These are phyloP conservation scores for Melanogaster broomeanus DNA, from an alignment of 768 basidiomycete genomes.

Conservation along the genomic window DNA sequence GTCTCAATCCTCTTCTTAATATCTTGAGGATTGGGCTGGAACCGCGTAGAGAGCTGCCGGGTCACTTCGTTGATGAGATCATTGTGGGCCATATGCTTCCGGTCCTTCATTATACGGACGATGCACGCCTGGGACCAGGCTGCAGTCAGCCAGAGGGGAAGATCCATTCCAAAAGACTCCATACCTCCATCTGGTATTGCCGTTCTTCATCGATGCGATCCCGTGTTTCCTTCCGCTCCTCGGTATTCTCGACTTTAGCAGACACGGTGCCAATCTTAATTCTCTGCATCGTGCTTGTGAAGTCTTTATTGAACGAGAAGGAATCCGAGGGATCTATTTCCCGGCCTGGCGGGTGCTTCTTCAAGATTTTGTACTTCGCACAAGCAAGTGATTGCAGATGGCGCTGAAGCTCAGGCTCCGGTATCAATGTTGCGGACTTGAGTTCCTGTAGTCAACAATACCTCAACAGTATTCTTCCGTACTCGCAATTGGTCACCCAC, in stretches of 20 bases:
- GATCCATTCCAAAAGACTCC: slow-evolving; percentile 13
- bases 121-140: slow-evolving; percentile 80
- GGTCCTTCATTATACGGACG: slow-evolving; percentile 96
- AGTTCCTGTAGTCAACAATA: slow-evolving; percentile 66
- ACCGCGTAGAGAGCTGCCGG: slow-evolving; percentile 79
- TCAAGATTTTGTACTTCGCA: slow-evolving; percentile 89
- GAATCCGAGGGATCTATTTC: slow-evolving; percentile 76
- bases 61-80: slow-evolving; percentile 92
- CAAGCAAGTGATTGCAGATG: slow-evolving; percentile 95
- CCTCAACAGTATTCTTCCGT: not conserved
- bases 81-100: slow-evolving; percentile 86
- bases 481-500: slow-evolving; percentile 41
- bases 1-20: slow-evolving; percentile 95
- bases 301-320: slow-evolving; percentile 88
- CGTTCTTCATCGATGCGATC: slow-evolving; percentile 92
- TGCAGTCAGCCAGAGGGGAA: slow-evolving; percentile 1
- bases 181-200: slow-evolving; percentile 84
- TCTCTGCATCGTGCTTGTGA: slow-evolving; percentile 78
- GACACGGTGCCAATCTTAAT: slow-evolving; percentile 94
- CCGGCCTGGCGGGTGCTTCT: slow-evolving; percentile 86
- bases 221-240: slow-evolving; percentile 89
- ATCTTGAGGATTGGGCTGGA: slow-evolving; percentile 79
- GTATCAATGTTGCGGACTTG: slow-evolving; percentile 69
- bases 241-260: slow-evolving; percentile 80
- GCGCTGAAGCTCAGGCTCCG: slow-evolving; percentile 80